phyloP scores from a whole-genome alignment of 202 grass and related monocot species.

The Schoenoplectus triqueter region DNA sequence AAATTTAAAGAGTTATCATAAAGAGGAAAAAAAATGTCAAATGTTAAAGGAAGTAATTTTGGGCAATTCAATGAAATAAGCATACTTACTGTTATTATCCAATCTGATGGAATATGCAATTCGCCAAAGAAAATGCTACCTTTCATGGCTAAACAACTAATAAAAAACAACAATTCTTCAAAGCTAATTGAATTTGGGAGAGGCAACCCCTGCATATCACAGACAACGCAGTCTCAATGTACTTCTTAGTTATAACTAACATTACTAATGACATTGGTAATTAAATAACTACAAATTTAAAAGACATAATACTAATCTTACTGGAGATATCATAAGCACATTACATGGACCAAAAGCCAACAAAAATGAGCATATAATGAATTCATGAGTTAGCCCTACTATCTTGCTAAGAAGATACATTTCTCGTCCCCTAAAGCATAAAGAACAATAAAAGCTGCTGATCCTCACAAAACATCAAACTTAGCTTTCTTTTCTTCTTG shows the following conservation, averaged over 20 bases:
- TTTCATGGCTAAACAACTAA: slow-evolving; percentile 81
- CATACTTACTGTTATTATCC: slow-evolving; percentile 44
- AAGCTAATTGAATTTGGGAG: slow-evolving; percentile 51
- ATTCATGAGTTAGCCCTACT: background rate
- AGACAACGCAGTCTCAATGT: background rate
- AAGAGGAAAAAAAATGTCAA: background rate
- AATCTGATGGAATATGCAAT: slow-evolving; percentile 51
- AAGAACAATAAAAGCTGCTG: background rate
- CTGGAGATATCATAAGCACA: background rate
- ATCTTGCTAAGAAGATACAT: background rate
- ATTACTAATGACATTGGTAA: background rate
- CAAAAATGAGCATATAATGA: background rate
- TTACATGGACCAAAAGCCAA: background rate
- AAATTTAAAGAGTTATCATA: background rate
- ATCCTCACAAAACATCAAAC: background rate
- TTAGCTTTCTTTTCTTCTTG: background rate
- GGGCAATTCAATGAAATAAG: slow-evolving; percentile 39
- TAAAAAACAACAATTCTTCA: slow-evolving; percentile 58
- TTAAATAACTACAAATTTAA: background rate
- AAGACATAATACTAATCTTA: slow-evolving; percentile 4
- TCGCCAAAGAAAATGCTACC: slow-evolving; percentile 78
- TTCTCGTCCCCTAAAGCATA: background rate
- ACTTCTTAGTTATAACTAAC: background rate
- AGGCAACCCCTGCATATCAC: slow-evolving; percentile 71
- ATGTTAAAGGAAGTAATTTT: background rate